Percentiles rank a stretch among this genome's conserved stretches.
Conservation (phyloP, 352 stramenopile species). For the Globisporangium mamillatum region DNA sequence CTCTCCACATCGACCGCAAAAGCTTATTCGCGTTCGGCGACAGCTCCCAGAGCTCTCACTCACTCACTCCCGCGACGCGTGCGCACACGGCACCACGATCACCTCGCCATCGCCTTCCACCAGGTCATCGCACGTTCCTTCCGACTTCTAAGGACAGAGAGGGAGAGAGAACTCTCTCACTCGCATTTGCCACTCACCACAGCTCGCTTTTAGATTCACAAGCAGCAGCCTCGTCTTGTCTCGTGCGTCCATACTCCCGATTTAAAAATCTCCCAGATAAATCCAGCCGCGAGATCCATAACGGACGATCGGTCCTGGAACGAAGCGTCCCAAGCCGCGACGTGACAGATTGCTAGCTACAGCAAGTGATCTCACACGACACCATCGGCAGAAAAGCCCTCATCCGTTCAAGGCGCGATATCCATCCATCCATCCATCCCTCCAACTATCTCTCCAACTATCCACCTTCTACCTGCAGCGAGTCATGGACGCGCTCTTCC, state of each 20-base stretch:
- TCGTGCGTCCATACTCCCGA: neutral
- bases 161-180: too few relatives aligned
- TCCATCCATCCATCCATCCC: neutral
- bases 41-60: neutral
- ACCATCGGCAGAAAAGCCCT: neutral
- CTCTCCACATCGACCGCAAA: neutral
- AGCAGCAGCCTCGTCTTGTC: neutral
- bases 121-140: neutral
- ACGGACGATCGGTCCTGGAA: neutral
- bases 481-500: conserved; percentile 57
- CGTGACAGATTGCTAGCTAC: neutral
- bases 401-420: neutral
- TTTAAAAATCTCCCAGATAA: neutral
- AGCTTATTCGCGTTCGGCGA: conserved; percentile 6
- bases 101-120: neutral
- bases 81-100: neutral
- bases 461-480: neutral
- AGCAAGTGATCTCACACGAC: neutral
- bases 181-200: neutral
- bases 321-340: conserved; percentile 3
- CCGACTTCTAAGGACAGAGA: neutral
- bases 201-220: neutral
- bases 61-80: neutral
- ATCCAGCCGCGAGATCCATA: neutral
- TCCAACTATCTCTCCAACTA: too few relatives aligned